A percentile compares a stretch with the other conserved stretches of the same genome.
phyloP scores from a whole-genome alignment of 106 monocot species.

The Gastrodia elata region DNA sequence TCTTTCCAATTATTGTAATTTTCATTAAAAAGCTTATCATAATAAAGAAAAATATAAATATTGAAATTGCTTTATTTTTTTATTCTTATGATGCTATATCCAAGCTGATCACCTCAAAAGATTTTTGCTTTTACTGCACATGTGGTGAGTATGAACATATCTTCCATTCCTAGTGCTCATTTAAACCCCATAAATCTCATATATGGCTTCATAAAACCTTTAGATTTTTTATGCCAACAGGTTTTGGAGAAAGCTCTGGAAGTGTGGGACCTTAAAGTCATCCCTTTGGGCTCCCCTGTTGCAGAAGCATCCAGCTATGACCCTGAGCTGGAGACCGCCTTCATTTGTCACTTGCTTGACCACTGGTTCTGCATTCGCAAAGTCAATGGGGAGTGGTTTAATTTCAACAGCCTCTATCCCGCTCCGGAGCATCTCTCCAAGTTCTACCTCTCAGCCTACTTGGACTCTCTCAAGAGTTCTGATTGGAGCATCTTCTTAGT shows the following conservation, averaged over 20 bases:
- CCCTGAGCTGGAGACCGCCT: constrained; percentile 79
- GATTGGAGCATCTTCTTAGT: constrained; percentile 96
- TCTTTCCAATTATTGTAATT: too few relatives aligned
- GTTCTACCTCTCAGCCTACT: constrained; percentile 86
- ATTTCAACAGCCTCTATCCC: constrained; percentile 91
- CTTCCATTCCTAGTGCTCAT: too few relatives aligned
- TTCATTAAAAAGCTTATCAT: too few relatives aligned
- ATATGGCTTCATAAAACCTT: too few relatives aligned
- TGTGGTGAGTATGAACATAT: too few relatives aligned
- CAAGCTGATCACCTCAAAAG: too few relatives aligned
- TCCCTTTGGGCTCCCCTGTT: constrained; percentile 60
- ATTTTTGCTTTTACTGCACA: too few relatives aligned
- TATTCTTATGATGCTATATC: too few relatives aligned
- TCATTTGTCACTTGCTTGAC: constrained; percentile 78
- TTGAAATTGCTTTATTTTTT: too few relatives aligned
- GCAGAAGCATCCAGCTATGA: constrained; percentile 59
- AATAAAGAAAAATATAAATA: too few relatives aligned
- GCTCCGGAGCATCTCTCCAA: constrained; percentile 90
- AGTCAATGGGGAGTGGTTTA: constrained; percentile 92
- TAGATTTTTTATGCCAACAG: too few relatives aligned
- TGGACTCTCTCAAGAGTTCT: constrained; percentile 67
- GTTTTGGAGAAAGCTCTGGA: constrained; percentile 83
- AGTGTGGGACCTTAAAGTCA: constrained; percentile 86
- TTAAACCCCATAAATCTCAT: too few relatives aligned
- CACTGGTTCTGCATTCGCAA: constrained; percentile 99